Base-by-base conservation (phyloP, 2,329 filamentous ascomycete genomes). In the Aspergillus calidoustus region DNA sequence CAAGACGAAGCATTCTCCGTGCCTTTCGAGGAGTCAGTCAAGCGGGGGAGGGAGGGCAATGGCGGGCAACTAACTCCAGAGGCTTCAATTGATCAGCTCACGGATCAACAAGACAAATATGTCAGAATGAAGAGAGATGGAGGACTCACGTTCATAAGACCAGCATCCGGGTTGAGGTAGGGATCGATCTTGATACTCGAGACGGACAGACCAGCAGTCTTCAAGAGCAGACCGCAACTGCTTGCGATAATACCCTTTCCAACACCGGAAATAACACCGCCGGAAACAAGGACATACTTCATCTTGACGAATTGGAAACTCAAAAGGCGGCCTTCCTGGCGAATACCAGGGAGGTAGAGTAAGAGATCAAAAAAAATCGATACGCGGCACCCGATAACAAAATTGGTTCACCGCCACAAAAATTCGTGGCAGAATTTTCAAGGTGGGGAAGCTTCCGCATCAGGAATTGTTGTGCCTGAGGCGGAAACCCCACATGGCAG, bases 211-310 rank as follows among this genome's bases (percentile, higher is more conserved):
- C 72, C 72, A 19, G 62, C 61, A 19, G 71, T 72, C 66, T 74
- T 73, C 54, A 73, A 62, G 19, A 75, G 66, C 59, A 74, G 60
- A 38, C 72, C 72, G 63, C 66, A 69, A 59, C 67, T 74, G 75
- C 74, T 85, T 87, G 87, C 87, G 77, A 91, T 90, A 61, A 90
- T 87, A 78, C 85, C 89, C 74, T 85, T 85, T 64, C 83, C 83
- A 60, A 85, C 80, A 64, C 82, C 83, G 66, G 76, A 78, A 60
- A 82, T 82, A 67, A 81, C 80, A 73, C 89, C 90, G 84, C 90
- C 90, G 70, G 89, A 91, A 69, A 92, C 89, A 68, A 92, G 83
- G 78, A 93, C 88, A 83, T 92, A 92, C 82, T 92, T 91, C 90
- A 92, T 93, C 73, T 81, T 87, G 54, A 43, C 59, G 38, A 50